Percentiles rank a stretch among this genome's conserved stretches.
These are phyloP conservation scores for Lentinula boryana DNA, from an alignment of 768 basidiomycete species.

Conservation along the genomic window DNA sequence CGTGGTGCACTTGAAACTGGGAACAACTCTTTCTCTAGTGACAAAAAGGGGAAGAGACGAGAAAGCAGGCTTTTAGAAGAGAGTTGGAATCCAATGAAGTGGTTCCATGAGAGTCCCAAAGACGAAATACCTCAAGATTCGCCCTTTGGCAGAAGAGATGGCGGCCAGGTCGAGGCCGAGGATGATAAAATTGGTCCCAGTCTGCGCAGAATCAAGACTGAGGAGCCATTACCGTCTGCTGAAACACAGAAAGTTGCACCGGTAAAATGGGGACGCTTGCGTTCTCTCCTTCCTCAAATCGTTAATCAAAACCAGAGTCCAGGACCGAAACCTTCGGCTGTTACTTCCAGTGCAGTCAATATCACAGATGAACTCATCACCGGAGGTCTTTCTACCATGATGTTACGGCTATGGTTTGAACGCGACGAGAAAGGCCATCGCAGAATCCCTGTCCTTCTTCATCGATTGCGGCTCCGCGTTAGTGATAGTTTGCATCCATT, in stretches of 20 bases:
- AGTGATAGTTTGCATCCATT: conserved; percentile 83
- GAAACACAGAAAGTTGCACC: conserved; percentile 18
- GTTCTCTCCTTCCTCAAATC: conserved; percentile 58
- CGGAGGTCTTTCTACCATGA: conserved; percentile 72
- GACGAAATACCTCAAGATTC: conserved; percentile 34
- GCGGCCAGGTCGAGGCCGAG: conserved; percentile 3
- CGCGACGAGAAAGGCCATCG: conserved; percentile 79
- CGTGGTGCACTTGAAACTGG: conserved; percentile 55
- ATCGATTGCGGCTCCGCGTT: conserved; percentile 77
- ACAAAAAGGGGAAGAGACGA: conserved; percentile 44
- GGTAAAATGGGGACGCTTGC: conserved; percentile 59
- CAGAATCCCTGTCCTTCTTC: conserved; percentile 73
- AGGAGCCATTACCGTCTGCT: conserved; percentile 14
- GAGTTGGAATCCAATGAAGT: conserved; percentile 46
- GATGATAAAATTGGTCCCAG: conserved; percentile 7
- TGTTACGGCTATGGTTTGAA: conserved; percentile 81
- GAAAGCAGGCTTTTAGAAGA: conserved; percentile 44
- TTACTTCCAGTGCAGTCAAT: conserved; percentile 53
- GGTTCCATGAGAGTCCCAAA: conserved; percentile 47
- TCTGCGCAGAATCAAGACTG: neutral
- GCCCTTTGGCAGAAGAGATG: conserved; percentile 18
- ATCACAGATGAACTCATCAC: conserved; percentile 80
- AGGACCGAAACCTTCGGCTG: conserved; percentile 35
- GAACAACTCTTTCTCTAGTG: conserved; percentile 31
- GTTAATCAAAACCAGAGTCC: conserved; percentile 28